These are phyloP conservation scores for Lavandula angustifolia DNA, from an alignment of 257 asterid species.

Conservation along the genomic window DNA sequence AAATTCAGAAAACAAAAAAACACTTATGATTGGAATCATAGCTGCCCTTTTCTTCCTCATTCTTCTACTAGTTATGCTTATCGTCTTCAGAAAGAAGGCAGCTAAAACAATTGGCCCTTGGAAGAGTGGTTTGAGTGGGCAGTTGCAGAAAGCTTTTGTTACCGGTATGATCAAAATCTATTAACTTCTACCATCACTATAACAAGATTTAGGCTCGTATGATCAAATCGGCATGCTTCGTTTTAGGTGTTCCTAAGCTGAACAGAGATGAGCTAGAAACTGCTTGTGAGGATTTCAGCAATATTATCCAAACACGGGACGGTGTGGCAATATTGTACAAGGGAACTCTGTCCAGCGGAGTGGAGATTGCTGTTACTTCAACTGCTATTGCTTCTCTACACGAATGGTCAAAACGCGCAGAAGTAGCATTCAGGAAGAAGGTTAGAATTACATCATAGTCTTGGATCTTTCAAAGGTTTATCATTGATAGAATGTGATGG, in stretches of 20 bases:
- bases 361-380: constrained; percentile 86
- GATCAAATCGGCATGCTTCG: too few species aligned
- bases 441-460: constrained; percentile 36
- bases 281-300: constrained; percentile 97
- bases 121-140: constrained; percentile 93
- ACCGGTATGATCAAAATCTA: constrained; percentile 53
- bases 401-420: constrained; percentile 83
- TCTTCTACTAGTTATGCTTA: constrained; percentile 39
- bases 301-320: constrained; percentile 52
- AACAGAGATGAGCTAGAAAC: constrained; percentile 80
- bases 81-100: constrained; percentile 60
- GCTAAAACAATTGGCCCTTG: constrained; percentile 73
- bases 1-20: constrained; percentile 35
- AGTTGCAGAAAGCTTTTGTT: constrained; percentile 87
- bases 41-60: constrained; percentile 47
- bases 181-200: constrained; percentile 1
- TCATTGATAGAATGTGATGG: background rate
- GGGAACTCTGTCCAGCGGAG: constrained; percentile 93
- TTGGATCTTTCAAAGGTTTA: background rate
- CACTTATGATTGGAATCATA: constrained; percentile 50
- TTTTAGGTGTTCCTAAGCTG: constrained; percentile 86
- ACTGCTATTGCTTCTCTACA: constrained; percentile 54
- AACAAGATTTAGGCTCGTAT: too few species aligned
- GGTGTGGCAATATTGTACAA: constrained; percentile 65
- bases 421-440: constrained; percentile 74